Evolutionary conservation across 2,329 filamentous ascomycete species (phyloP).

Genomic region (Hypomyces perniciosus): DNA sequence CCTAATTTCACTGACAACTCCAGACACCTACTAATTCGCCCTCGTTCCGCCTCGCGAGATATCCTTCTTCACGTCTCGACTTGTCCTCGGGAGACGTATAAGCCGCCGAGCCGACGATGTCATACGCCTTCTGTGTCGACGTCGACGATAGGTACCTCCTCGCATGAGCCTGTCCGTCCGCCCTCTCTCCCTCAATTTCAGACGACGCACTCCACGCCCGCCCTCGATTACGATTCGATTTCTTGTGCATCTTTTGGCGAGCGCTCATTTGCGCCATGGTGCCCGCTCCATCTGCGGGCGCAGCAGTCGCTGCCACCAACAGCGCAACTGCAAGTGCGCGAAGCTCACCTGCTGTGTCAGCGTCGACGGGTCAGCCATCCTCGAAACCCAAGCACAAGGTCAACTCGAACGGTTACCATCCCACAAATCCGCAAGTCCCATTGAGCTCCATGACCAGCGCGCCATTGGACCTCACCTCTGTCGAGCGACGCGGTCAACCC

Average conservation of each 20-base stretch:
- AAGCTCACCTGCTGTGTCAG: constrained; percentile 43
- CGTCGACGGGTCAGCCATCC: constrained; percentile 27
- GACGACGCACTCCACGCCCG: constrained; percentile 6
- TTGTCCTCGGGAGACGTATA: constrained; percentile 8
- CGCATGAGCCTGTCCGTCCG: constrained; percentile 7
- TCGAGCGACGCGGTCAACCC: constrained; percentile 83
- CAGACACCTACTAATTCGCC: not conserved
- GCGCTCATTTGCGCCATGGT: constrained; percentile 29
- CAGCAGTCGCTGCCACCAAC: constrained; percentile 29
- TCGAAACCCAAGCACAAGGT: constrained; percentile 48
- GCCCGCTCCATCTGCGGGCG: constrained; percentile 33
- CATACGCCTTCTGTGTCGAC: constrained; percentile 17
- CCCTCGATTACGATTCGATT: constrained; percentile 10
- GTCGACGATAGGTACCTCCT: constrained; percentile 14
- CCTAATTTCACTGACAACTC: not conserved
- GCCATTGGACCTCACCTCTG: constrained; percentile 77
- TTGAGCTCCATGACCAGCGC: constrained; percentile 51
- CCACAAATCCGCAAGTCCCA: constrained; percentile 43
- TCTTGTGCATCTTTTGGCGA: constrained; percentile 5
- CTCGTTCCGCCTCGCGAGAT: not conserved
- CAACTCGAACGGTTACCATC: constrained; percentile 49
- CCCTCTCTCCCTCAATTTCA: not conserved
- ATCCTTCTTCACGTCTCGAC: constrained; percentile 7
- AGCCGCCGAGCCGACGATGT: constrained; percentile 13
- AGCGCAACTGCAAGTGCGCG: constrained; percentile 46